phyloP scores from a whole-genome alignment of 2,329 filamentous ascomycete genomes.

The Fusarium hainanense region DNA sequence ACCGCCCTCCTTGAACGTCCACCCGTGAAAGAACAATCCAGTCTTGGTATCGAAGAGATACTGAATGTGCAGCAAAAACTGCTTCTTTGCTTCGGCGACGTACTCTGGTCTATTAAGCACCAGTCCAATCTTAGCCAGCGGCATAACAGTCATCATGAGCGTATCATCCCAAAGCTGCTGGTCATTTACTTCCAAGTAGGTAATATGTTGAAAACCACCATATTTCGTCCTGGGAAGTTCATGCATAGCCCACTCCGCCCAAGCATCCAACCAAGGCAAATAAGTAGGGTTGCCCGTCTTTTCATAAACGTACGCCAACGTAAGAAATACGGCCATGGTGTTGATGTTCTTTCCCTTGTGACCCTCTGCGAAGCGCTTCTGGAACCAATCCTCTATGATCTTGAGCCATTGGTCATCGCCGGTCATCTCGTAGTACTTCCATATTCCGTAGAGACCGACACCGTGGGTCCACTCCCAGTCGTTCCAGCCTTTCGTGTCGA shows the following conservation, averaged over 20 bases:
- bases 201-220: conserved; percentile 80
- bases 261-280: conserved; percentile 80
- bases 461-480: conserved; percentile 89
- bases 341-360: conserved; percentile 88
- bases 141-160: conserved; percentile 88
- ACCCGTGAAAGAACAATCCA: conserved; percentile 84
- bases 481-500: conserved; percentile 87
- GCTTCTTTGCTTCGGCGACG: conserved; percentile 79
- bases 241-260: conserved; percentile 86
- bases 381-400: conserved; percentile 81
- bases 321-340: conserved; percentile 83
- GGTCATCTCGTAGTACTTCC: conserved; percentile 82
- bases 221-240: conserved; percentile 77
- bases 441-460: conserved; percentile 82
- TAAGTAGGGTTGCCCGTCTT: conserved; percentile 75
- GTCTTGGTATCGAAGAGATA: conserved; percentile 79
- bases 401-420: conserved; percentile 68
- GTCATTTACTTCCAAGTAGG: conserved; percentile 76
- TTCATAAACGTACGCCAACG: conserved; percentile 82
- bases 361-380: conserved; percentile 72
- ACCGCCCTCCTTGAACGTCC: conserved; percentile 77
- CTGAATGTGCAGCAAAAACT: conserved; percentile 81
- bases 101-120: conserved; percentile 77
- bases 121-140: conserved; percentile 81
- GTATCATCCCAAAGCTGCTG: conserved; percentile 88